Evolutionary conservation across 208 protist genomes (phyloP), one percentile per base, ranked within the genome.

Genomic region (Acanthamoeba lenticulata): DNA sequence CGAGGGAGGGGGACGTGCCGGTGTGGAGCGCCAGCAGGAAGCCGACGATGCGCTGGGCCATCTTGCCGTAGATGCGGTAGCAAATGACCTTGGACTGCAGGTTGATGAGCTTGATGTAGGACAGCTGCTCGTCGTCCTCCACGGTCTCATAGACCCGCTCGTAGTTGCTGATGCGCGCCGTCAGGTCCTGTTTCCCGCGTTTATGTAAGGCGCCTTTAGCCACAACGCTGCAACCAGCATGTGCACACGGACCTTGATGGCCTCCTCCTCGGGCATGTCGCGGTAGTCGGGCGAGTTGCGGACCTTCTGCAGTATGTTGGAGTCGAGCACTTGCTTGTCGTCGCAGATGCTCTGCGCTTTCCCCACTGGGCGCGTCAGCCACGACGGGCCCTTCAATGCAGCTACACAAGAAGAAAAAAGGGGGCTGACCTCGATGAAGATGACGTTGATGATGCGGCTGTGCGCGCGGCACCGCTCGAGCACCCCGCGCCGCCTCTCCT

Each of bases 31-130:
- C 32, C 88, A 92, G 72, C 4, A 92, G 44, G 44, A 74, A 77
- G n/a, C 36, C 27, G 42, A 42, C 55, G 44, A 92, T 69, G 15
- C 52, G 27, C 11, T 79, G 92, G 24, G 92, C 92, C 0, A 27
- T 27, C 77, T 90, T 69, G 62, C 92, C 92, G 29, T 88, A 94
- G 92, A 94, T 88, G 5, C 72, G 57, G 81, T 94, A 65, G 81
- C 38, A 81, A 27, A 94, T 49, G n/a, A 91, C 47, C n/a, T 92
- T 92, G 44, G 81, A 45, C 60, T 52, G 52, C 13, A 86, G 60
- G 17, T 91, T 81, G 57, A 91, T 67, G 29, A 62, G 32, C 74
- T 86, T 89, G 57, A 94, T 81, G 49, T 74, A 88, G 32, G 55
- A 36, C 24, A 94, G 52, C 24, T 60, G 47, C 34, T 74, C 65